phyloP scores from a whole-genome alignment of 306 rosid species.

The Sophora flavescens region DNA sequence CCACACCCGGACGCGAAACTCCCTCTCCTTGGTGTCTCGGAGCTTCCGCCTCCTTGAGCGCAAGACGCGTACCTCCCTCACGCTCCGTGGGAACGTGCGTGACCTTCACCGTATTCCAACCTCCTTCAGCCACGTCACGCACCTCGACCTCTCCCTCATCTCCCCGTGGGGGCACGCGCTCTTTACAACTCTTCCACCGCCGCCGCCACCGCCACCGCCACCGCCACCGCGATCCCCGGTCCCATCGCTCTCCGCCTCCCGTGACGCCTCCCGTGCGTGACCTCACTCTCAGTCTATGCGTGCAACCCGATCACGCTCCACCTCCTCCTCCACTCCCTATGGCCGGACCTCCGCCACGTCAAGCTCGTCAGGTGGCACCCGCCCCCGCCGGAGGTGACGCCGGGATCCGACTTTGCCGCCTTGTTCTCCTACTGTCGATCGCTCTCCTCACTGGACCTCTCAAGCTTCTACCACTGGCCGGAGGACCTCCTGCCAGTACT shows the following conservation, averaged over 20 bases:
- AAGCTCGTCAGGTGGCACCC: slow-evolving; percentile 93
- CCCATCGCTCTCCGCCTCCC: slow-evolving; percentile 71
- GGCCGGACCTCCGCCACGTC: slow-evolving; percentile 77
- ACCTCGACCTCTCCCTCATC: slow-evolving; percentile 77
- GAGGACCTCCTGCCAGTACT: slow-evolving; percentile 88
- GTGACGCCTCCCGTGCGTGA: slow-evolving; percentile 73
- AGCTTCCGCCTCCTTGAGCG: slow-evolving; percentile 70
- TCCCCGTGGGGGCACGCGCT: slow-evolving; percentile 95
- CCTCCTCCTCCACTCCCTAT: slow-evolving; percentile 53
- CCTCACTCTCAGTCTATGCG: slow-evolving; percentile 74
- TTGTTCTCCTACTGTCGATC: slow-evolving; percentile 65
- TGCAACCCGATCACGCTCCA: slow-evolving; percentile 71
- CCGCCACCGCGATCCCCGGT: slow-evolving; percentile 53
- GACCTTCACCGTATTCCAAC: slow-evolving; percentile 72
- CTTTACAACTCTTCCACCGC: slow-evolving; percentile 49
- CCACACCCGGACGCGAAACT: slow-evolving; percentile 76
- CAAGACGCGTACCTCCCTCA: slow-evolving; percentile 72
- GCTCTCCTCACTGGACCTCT: slow-evolving; percentile 72
- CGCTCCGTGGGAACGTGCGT: slow-evolving; percentile 88
- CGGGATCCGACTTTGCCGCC: slow-evolving; percentile 71
- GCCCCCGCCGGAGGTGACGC: slow-evolving; percentile 54
- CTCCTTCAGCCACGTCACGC: slow-evolving; percentile 63
- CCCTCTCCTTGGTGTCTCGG: slow-evolving; percentile 64
- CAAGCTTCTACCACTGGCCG: slow-evolving; percentile 88
- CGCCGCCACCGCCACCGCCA: slow-evolving; percentile 45